Conservation (phyloP, 2,329 filamentous ascomycete genomes). For the Scedosporium minutisporum region DNA sequence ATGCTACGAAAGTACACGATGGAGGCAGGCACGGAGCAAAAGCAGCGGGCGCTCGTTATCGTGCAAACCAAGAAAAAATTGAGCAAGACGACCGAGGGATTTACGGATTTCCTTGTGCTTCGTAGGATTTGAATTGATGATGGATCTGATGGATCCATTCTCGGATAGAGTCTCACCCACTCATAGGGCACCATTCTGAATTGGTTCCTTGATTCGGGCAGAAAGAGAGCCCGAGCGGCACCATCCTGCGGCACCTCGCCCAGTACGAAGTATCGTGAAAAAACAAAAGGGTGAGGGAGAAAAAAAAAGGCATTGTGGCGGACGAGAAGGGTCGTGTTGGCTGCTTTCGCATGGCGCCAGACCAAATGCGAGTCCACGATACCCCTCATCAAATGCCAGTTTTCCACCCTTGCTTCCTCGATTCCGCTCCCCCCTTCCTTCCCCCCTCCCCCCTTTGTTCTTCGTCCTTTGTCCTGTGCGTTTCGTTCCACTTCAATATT, state of each 20-base stretch:
- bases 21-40: too few species aligned
- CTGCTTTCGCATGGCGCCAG: not conserved
- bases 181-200: not conserved
- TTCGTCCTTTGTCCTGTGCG: not conserved
- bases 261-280: not conserved
- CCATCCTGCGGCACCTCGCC: not conserved
- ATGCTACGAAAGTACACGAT: too few species aligned
- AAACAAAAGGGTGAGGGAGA: not conserved
- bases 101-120: not conserved
- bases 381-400: not conserved
- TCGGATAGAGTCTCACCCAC: not conserved
- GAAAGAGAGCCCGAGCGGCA: not conserved
- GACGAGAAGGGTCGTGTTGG: not conserved
- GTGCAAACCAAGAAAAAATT: not conserved
- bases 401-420: too few species aligned
- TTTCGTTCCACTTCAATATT: not conserved
- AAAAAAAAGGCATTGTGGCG: not conserved
- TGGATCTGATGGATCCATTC: not conserved
- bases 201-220: not conserved
- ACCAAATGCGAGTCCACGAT: not conserved
- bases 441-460: constrained; percentile 2
- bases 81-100: not conserved
- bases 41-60: not conserved
- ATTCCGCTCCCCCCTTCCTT: not conserved
- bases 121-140: too few species aligned